phyloP scores from a whole-genome alignment of 345 rosid species.

The Gossypium longicalyx region DNA sequence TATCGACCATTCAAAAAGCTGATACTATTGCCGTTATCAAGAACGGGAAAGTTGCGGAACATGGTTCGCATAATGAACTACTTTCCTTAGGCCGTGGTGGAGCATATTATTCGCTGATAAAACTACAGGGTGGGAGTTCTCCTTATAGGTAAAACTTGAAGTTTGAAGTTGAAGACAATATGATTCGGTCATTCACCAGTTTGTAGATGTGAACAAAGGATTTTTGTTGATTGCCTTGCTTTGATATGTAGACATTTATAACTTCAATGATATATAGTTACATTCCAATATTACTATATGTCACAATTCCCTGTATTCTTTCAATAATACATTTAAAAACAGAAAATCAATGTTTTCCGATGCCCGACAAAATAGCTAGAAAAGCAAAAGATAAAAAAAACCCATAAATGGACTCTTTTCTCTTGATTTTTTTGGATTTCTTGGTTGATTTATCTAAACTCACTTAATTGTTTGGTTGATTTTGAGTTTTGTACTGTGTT shows the following conservation, averaged over 20 bases:
- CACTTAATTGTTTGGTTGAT: too few relatives aligned
- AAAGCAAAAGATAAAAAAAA: too few relatives aligned
- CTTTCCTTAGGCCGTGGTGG: not conserved
- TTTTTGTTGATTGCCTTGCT: not conserved
- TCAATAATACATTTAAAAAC: too few relatives aligned
- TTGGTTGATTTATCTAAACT: too few relatives aligned
- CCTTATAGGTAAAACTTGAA: not conserved
- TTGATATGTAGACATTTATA: not conserved
- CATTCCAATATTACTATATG: not conserved
- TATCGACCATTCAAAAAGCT: constrained; percentile 56
- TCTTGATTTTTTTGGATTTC: too few relatives aligned
- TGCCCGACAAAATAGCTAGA: too few relatives aligned
- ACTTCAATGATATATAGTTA: not conserved
- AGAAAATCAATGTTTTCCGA: too few relatives aligned
- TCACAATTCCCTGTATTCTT: too few relatives aligned
- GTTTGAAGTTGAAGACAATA: not conserved
- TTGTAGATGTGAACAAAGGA: not conserved
- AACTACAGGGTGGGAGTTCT: constrained; percentile 2
- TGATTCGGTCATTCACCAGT: not conserved
- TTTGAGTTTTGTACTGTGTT: too few relatives aligned
- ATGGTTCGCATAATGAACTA: constrained; percentile 22
- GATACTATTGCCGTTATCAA: constrained; percentile 48
- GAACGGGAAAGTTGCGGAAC: constrained; percentile 48
- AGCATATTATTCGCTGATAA: constrained; percentile 2
- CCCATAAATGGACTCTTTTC: too few relatives aligned